Percentiles rank a stretch among this genome's conserved stretches.
Evolutionary conservation across 2,329 filamentous ascomycete species (phyloP).

Genomic region (Talaromyces piceae): DNA sequence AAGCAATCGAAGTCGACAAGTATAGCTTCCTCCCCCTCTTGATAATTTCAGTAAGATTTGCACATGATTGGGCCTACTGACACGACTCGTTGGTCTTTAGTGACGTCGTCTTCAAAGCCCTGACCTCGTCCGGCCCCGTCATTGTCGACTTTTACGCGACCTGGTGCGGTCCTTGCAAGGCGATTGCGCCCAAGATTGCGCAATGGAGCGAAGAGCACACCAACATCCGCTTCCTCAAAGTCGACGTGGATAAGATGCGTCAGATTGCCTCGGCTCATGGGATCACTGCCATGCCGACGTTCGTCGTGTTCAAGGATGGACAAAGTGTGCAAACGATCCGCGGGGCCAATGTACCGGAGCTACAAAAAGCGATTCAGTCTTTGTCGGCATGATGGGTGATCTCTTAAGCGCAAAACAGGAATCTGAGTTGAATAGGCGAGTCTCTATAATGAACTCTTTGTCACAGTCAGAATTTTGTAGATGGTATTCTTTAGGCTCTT

Average conservation of each 20-base stretch:
- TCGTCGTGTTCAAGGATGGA: slow-evolving; percentile 35
- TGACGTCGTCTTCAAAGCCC: slow-evolving; percentile 36
- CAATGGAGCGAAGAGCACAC: slow-evolving; percentile 45
- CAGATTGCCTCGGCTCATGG: slow-evolving; percentile 44
- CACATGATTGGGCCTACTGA: slow-evolving; percentile 28
- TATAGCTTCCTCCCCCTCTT: slow-evolving; percentile 30
- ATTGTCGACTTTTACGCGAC: slow-evolving; percentile 66
- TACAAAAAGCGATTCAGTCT: slow-evolving; percentile 38
- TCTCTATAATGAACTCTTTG: no score
- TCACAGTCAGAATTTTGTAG: not conserved
- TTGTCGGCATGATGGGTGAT: not conserved
- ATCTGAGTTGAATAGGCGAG: not conserved
- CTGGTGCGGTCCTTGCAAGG: slow-evolving; percentile 78
- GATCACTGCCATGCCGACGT: slow-evolving; percentile 42
- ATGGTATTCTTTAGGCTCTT: no score
- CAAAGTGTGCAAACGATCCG: slow-evolving; percentile 19
- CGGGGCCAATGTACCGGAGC: slow-evolving; percentile 63
- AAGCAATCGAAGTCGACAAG: slow-evolving; percentile 31
- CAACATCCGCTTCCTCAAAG: slow-evolving; percentile 47
- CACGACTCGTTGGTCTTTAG: not conserved
- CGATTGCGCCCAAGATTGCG: slow-evolving; percentile 58
- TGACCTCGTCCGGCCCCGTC: slow-evolving; percentile 43
- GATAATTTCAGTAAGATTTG: no score
- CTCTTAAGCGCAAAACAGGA: not conserved
- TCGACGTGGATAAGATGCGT: slow-evolving; percentile 48